Evolutionary conservation across 495 filamentous ascomycete species (phyloP), one percentile per base, ranked within the genome.

Genomic region (Sordaria brevicollis): DNA sequence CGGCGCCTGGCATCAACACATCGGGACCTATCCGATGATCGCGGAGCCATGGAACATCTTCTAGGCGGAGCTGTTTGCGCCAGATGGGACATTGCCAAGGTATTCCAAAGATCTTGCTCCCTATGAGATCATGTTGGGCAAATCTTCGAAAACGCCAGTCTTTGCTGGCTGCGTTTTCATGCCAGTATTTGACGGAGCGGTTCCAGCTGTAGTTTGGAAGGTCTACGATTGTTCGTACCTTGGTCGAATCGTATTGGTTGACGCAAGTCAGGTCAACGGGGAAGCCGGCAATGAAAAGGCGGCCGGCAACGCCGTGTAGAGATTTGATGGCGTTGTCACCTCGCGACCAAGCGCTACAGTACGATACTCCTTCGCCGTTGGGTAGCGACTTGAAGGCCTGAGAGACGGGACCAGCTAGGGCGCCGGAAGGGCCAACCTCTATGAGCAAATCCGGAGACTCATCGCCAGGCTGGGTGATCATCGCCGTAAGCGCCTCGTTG

Each of bases 371-470:
- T 7, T 69, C 7, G 38, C 65, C 17, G 37, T 43, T 5, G 19
- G 49, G 38, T 74, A 68, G 21, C 4, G 43, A 33, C 19, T 73
- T 74, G 21, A 73, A 68, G 19, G 80, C 83, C 37, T 86, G 81
- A 29, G 76, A 77, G 19, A 84, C 74, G 0, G 86, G 82, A 4
- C 82, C 83, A 13, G 80, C 78, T 0, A 89, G 69, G 1, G 84
- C 82, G 0, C 76, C 71, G 43, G 84, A 82, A 2, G 87, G 86
- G 0, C 86, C 86, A 11, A 89, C 75, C 68, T 89, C 87, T 54
- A 89, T 66, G 1, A 88, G 37, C 8, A 83, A 69, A 17, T 71
- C 62, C 1, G 75, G 33, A 3, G 13, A 65, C 4, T 33, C 65
- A 5, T 11, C 35, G 2, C 21, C 65, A 0, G 43, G 7, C 19